phyloP scores from a whole-genome alignment of 768 basidiomycete species.

The Leccinum truebloodii region DNA sequence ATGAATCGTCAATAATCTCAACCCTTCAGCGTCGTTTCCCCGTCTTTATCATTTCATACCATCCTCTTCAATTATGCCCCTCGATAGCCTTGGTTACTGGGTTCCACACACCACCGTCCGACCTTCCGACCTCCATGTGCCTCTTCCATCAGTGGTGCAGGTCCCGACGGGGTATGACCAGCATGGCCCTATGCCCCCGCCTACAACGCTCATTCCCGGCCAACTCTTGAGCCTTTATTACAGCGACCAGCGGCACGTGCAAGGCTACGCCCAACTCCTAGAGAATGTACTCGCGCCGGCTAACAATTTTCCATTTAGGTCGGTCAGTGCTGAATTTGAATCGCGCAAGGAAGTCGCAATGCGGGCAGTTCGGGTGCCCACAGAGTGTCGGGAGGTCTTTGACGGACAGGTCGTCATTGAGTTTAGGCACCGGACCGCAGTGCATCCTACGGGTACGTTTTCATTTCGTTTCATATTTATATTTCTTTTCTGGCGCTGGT shows the following conservation, averaged over 20 bases:
- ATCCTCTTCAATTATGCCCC: conserved; percentile 7
- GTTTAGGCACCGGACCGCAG: neutral
- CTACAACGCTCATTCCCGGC: conserved; percentile 1
- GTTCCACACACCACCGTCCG: conserved; percentile 2
- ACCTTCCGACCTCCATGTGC: conserved; percentile 3
- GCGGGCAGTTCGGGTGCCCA: neutral
- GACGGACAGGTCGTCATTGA: neutral
- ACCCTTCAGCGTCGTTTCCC: neutral
- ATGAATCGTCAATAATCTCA: neutral
- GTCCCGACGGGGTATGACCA: neutral
- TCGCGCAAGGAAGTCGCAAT: neutral
- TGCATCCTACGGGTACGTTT: conserved; percentile 3
- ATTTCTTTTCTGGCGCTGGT: neutral
- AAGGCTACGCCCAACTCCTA: neutral
- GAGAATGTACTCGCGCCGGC: neutral
- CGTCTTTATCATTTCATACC: neutral
- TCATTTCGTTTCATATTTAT: neutral
- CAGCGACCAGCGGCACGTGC: neutral
- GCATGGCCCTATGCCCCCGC: neutral
- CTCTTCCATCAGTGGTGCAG: neutral
- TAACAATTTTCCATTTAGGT: neutral
- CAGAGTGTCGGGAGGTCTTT: neutral
- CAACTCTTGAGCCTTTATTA: conserved; percentile 5
- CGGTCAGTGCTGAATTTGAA: neutral
- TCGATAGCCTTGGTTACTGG: conserved; percentile 1